These are phyloP conservation scores for Pharus latifolius DNA, from an alignment of 176 grass and related monocot genomes.

Conservation along the genomic window DNA sequence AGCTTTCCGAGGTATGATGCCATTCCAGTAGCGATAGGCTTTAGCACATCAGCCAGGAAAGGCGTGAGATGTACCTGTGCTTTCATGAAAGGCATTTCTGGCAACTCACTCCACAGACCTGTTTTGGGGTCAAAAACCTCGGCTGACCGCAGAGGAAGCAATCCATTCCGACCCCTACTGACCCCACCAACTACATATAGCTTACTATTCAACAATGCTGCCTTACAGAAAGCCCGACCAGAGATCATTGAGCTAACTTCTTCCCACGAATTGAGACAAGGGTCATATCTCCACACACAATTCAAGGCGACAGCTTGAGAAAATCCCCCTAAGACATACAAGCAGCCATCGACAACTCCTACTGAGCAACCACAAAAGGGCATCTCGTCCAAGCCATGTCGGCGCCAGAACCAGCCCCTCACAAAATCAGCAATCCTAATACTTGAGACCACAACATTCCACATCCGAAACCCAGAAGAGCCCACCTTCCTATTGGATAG, in stretches of 20 bases:
- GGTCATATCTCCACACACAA: conserved; percentile 64
- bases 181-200: conserved; percentile 89
- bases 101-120: conserved; percentile 49
- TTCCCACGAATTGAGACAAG: conserved; percentile 62
- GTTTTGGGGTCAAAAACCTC: conserved; percentile 83
- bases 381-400: conserved; percentile 42
- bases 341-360: conserved; percentile 43
- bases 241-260: conserved; percentile 63
- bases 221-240: conserved; percentile 82
- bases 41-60: conserved; percentile 75
- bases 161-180: conserved; percentile 40
- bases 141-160: conserved; percentile 61
- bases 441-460: conserved; percentile 67
- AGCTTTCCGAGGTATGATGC: conserved; percentile 45
- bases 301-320: conserved; percentile 59
- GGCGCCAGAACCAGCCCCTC: conserved; percentile 51
- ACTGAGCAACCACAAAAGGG: conserved; percentile 64
- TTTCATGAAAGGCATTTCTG: conserved; percentile 75
- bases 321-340: conserved; percentile 80
- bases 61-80: conserved; percentile 56
- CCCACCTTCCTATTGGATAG: conserved; percentile 22
- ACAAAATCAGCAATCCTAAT: conserved; percentile 73
- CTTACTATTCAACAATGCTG: conserved; percentile 55
- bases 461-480: conserved; percentile 37
- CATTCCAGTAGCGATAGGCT: conserved; percentile 82